phyloP scores from a whole-genome alignment of 106 monocot species.

The Allium sativum region DNA sequence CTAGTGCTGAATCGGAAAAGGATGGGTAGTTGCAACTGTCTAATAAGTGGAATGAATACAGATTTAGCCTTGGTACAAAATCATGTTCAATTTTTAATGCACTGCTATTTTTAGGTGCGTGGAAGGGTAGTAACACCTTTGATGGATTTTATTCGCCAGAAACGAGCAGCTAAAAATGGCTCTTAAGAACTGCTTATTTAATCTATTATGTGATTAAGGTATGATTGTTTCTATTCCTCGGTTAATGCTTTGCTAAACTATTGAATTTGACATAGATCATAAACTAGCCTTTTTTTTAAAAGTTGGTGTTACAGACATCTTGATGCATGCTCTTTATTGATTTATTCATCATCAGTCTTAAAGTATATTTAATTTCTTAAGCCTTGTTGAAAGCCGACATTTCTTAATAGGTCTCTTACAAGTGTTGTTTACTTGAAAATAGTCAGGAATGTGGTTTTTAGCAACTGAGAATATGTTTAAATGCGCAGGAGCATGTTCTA shows the following conservation, averaged over 20 bases:
- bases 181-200: conserved; percentile 31
- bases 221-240: no score
- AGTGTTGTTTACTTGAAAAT: no score
- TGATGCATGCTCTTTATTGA: no score
- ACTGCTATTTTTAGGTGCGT: conserved; percentile 20
- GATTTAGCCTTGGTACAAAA: neutral
- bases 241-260: neutral
- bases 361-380: no score
- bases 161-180: conserved; percentile 66
- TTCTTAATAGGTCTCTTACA: no score
- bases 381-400: no score
- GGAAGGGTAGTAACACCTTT: conserved; percentile 86
- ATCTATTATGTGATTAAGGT: neutral
- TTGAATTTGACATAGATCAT: no score
- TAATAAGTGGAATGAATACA: neutral
- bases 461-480: no score
- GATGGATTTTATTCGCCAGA: conserved; percentile 85
- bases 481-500: no score
- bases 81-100: neutral
- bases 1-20: conserved; percentile 81
- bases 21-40: conserved; percentile 32
- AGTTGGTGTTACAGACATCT: neutral
- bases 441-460: no score
- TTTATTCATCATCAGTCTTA: no score
- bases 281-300: neutral